phyloP scores from a whole-genome alignment of 2,329 filamentous ascomycete species.

The Arachnomyces sp. region DNA sequence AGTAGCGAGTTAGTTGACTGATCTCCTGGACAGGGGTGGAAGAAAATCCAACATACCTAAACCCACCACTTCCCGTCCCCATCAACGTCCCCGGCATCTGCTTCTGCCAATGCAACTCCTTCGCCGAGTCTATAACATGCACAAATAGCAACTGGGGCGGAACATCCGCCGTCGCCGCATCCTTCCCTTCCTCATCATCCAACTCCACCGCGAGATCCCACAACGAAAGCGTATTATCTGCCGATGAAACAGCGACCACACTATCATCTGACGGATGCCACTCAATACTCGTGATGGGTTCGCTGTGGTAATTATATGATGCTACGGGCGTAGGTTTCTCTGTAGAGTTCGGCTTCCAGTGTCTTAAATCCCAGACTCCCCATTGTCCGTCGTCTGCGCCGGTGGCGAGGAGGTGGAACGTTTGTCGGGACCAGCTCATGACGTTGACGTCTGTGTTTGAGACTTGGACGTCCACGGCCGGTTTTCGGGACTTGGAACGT shows the following conservation, averaged over 20 bases:
- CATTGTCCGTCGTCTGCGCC: constrained; percentile 90
- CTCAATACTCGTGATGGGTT: constrained; percentile 91
- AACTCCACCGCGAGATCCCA: constrained; percentile 97
- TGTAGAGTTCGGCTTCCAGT: constrained; percentile 68
- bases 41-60: constrained; percentile 46
- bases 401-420: constrained; percentile 79
- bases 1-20: constrained; percentile 4
- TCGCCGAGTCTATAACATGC: constrained; percentile 89
- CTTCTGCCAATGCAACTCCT: constrained; percentile 95
- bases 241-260: constrained; percentile 84
- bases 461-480: constrained; percentile 79
- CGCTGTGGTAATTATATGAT: constrained; percentile 88
- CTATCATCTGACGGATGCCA: constrained; percentile 98
- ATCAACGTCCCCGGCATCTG: constrained; percentile 87
- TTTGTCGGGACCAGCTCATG: constrained; percentile 87
- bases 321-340: constrained; percentile 71
- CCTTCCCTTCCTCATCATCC: constrained; percentile 91
- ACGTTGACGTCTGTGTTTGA: constrained; percentile 88
- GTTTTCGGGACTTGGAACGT: constrained; percentile 76
- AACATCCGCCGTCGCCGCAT: constrained; percentile 79
- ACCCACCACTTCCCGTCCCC: constrained; percentile 79
- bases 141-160: constrained; percentile 93
- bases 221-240: constrained; percentile 86
- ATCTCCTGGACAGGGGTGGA: constrained; percentile 14
- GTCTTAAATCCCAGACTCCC: constrained; percentile 91